Conservation (phyloP, 106 monocot genomes). For the Hemerocallis citrina region DNA sequence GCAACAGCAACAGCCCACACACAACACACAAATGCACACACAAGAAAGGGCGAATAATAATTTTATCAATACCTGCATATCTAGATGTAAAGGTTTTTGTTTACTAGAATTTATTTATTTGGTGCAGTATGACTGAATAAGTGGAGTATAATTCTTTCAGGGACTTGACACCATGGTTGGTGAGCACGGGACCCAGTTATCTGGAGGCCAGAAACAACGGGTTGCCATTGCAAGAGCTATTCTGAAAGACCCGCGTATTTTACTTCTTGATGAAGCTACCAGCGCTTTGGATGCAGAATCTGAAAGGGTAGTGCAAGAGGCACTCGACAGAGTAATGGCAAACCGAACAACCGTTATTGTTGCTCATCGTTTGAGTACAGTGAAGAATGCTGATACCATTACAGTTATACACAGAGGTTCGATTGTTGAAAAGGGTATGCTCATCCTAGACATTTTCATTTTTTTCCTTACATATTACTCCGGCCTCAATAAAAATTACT, state of each 20-base stretch:
- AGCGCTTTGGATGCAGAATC: slow-evolving; percentile 30
- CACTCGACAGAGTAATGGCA: slow-evolving; percentile 27
- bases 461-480: neutral
- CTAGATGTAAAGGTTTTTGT: too few relatives aligned
- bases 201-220: slow-evolving; percentile 26
- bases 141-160: neutral
- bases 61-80: too few relatives aligned
- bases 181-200: slow-evolving; percentile 22
- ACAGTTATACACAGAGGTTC: slow-evolving; percentile 20
- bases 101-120: too few relatives aligned
- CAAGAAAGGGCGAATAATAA: too few relatives aligned
- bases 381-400: slow-evolving; percentile 22
- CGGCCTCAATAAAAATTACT: neutral
- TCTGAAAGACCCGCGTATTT: slow-evolving; percentile 31
- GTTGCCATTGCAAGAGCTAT: slow-evolving; percentile 36
- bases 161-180: slow-evolving; percentile 31
- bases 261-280: slow-evolving; percentile 31
- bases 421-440: slow-evolving; percentile 30
- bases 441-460: neutral
- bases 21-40: too few relatives aligned
- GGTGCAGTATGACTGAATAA: neutral
- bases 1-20: too few relatives aligned
- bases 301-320: slow-evolving; percentile 25
- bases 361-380: slow-evolving; percentile 33
- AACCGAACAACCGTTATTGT: slow-evolving; percentile 29